phyloP scores from a whole-genome alignment of 805 yeast species.

The Metschnikowia bowlesiae region DNA sequence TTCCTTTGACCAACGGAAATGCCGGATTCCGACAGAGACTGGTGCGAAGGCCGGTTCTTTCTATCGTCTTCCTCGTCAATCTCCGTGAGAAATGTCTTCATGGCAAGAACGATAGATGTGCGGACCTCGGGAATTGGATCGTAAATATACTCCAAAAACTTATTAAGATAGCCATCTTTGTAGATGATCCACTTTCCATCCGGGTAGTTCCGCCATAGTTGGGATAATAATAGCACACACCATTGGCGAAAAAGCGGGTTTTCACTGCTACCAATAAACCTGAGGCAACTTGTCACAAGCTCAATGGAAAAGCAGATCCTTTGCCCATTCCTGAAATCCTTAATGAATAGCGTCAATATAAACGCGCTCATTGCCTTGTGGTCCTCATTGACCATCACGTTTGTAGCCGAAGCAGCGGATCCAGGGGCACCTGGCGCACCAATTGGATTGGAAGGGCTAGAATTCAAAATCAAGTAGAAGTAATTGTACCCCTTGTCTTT shows the following conservation, averaged over 20 bases:
- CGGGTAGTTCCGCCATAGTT: constrained; percentile 65
- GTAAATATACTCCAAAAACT: constrained; percentile 53
- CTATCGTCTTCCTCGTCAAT: constrained; percentile 22
- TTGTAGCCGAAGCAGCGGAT: constrained; percentile 15
- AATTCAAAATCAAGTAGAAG: constrained; percentile 72
- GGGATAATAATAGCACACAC: constrained; percentile 78
- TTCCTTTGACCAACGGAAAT: neutral
- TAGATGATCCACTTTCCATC: constrained; percentile 72
- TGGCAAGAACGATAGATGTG: constrained; percentile 72
- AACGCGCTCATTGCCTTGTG: constrained; percentile 96
- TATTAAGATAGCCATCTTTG: constrained; percentile 57
- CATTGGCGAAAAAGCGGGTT: constrained; percentile 88
- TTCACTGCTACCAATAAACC: constrained; percentile 66
- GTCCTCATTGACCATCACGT: constrained; percentile 57
- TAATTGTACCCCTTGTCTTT: constrained; percentile 89
- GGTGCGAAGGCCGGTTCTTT: neutral
- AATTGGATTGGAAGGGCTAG: constrained; percentile 27
- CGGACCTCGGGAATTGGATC: constrained; percentile 97
- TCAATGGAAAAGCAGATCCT: constrained; percentile 72
- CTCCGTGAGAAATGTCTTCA: constrained; percentile 63
- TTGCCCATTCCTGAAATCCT: constrained; percentile 77
- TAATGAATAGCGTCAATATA: constrained; percentile 77
- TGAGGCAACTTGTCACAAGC: constrained; percentile 60
- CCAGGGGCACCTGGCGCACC: constrained; percentile 33
- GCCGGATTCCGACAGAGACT: constrained; percentile 6